Conservation (phyloP, 2,329 filamentous ascomycete genomes). For the Lachnellula cervina region DNA sequence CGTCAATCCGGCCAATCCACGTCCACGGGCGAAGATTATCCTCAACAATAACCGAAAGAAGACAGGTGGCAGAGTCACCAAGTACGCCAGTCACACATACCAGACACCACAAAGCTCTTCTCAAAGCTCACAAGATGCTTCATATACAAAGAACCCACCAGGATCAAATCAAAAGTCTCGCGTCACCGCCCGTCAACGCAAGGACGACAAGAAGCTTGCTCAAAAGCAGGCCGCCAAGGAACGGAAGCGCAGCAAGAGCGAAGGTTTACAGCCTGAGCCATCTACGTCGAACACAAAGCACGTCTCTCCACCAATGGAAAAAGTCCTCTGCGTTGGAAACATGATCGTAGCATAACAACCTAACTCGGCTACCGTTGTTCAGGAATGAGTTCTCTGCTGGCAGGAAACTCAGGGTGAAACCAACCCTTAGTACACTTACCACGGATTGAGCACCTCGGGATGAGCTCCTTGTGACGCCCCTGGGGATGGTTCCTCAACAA, state of each 20-base stretch:
- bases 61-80: not conserved
- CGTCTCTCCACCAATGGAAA: not conserved
- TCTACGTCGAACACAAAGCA: not conserved
- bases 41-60: slow-evolving; percentile 1
- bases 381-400: no score
- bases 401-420: no score
- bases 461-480: no score
- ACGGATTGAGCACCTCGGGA: no score
- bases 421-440: no score
- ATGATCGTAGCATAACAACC: no score
- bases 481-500: no score
- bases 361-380: no score
- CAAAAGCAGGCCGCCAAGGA: slow-evolving; percentile 5
- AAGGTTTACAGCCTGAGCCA: not conserved
- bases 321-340: no score
- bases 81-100: not conserved
- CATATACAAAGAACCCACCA: not conserved
- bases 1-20: not conserved
- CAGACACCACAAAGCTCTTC: no score
- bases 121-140: not conserved
- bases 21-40: slow-evolving; percentile 2
- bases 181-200: slow-evolving; percentile 1
- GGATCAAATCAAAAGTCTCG: not conserved
- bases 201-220: slow-evolving; percentile 4
- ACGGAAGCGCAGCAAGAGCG: slow-evolving; percentile 1